Conservation (phyloP, 106 monocot species). For the Vanilla planifolia region DNA sequence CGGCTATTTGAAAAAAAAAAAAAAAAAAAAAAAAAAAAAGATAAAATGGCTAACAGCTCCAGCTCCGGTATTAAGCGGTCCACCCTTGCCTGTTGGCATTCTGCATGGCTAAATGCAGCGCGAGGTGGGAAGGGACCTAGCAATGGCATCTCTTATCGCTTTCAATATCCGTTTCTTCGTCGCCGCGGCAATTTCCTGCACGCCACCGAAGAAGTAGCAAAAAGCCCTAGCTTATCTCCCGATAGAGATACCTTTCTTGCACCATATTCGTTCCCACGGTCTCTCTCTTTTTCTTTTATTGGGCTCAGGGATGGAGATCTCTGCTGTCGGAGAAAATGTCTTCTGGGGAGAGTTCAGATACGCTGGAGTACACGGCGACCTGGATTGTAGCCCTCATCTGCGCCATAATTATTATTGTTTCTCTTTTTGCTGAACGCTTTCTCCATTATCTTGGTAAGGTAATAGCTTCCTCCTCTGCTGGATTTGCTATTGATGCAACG, state of each 20-base stretch:
- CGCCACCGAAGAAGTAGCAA: neutral
- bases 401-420: slow-evolving; percentile 24
- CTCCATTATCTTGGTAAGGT: slow-evolving; percentile 26
- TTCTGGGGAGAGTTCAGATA: neutral
- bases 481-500: neutral
- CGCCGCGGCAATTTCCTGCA: neutral
- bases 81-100: too few relatives aligned
- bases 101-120: too few relatives aligned
- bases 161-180: neutral
- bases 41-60: too few relatives aligned
- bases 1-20: too few relatives aligned
- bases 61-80: too few relatives aligned
- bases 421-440: slow-evolving; percentile 20
- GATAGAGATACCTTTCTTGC: slow-evolving; percentile 2
- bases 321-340: slow-evolving; percentile 9
- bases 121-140: too few relatives aligned
- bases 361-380: slow-evolving; percentile 24
- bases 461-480: neutral
- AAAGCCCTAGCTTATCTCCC: neutral
- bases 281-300: slow-evolving; percentile 1
- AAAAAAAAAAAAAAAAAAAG: too few relatives aligned
- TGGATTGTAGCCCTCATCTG: slow-evolving; percentile 37
- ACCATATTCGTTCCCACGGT: slow-evolving; percentile 2
- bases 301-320: neutral
- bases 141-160: neutral